Conservation (phyloP, 140 eudicot genomes). For the Bidens hawaiensis region DNA sequence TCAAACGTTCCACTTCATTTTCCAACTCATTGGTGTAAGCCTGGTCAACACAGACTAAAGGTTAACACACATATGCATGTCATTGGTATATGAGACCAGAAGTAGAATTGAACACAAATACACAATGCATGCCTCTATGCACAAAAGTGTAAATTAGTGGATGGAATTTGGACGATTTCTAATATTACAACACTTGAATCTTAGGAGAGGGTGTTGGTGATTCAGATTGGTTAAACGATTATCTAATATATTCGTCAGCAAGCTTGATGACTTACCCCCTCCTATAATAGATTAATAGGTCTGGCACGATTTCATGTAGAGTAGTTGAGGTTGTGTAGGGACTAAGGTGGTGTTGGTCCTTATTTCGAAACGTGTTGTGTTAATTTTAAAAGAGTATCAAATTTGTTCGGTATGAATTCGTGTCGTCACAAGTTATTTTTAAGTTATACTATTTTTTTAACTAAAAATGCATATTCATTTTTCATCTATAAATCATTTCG, state of each 20-base stretch:
- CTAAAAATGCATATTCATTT: too few species aligned
- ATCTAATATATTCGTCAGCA: not conserved
- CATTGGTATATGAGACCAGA: not conserved
- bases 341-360: too few species aligned
- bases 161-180: not conserved
- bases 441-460: too few species aligned
- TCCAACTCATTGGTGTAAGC: slow-evolving; percentile 69
- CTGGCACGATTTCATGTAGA: not conserved
- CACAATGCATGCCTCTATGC: not conserved
- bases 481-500: too few species aligned
- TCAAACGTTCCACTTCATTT: slow-evolving; percentile 45
- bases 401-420: too few species aligned
- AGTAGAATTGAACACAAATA: not conserved
- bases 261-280: not conserved
- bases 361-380: too few species aligned
- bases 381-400: too few species aligned
- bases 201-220: not conserved
- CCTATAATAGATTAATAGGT: too few species aligned
- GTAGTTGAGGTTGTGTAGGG: not conserved
- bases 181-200: not conserved
- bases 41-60: slow-evolving; percentile 25
- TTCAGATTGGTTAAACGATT: not conserved
- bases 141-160: not conserved
- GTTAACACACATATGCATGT: not conserved
- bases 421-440: too few species aligned